Base-by-base conservation (phyloP, 148 eudicot species). In the Bassia scoparia region DNA sequence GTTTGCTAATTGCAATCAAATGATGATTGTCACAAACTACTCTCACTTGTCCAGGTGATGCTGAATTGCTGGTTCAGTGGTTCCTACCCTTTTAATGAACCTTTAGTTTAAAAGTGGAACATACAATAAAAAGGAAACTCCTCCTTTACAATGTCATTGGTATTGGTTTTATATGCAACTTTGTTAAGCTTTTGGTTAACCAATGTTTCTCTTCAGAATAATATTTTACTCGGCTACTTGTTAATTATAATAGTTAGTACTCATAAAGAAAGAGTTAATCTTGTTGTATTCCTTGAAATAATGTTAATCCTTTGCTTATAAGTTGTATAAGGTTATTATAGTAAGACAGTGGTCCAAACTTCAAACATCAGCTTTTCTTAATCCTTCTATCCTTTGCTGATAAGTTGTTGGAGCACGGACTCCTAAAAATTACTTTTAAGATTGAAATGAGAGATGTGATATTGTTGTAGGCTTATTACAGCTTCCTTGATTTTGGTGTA, bases 91-190 rank as follows among this genome's bases (percentile, higher is more conserved):
- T 61, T 5, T 73, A 30, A 13, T n/a, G 24, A 15, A 50, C 68
- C 41, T 58, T 31, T 46, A 44, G 17, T 30, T 27, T n/a, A 55
- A 37, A 56, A 16, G 46, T 8, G 46, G 46, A 41, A 41, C 18
- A 9, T 1, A 34, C 7, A 34, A 61, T 17, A 61, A 17, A 23
- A 4, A 5, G 49, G 3, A 37, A n/a, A n/a, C n/a, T 3, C 31
- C 62, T 63, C 43, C 71, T 24, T 44, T 54, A 64, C 17, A 58
- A 62, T 69, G 30, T n/a, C 64, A 50, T 52, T 54, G 41, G n/a
- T n/a, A n/a, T n/a, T n/a, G n/a, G 31, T 18, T 2, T 33, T 53
- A 27, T 63, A 27, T 77, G 59, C 69, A 35, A 70, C 66, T 62
- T 35, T 41, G 46, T 41, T 14, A 41, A n/a, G 53, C 18, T 70